Conservation (phyloP, 78 protist genomes). For the Fonticula alba region DNA sequence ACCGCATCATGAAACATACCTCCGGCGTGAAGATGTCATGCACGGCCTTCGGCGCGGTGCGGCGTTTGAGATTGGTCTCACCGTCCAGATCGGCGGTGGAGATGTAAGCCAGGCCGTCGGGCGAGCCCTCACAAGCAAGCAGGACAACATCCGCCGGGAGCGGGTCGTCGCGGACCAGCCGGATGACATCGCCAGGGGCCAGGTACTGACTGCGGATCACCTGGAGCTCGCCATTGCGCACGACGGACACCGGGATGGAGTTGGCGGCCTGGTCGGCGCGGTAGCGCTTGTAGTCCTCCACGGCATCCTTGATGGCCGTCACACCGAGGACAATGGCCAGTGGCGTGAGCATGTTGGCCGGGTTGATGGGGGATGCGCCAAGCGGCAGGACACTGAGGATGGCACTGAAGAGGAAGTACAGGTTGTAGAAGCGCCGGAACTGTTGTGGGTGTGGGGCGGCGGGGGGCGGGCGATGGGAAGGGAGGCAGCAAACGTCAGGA, state of each 20-base stretch:
- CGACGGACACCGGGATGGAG: too few species aligned
- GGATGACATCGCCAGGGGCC: too few species aligned
- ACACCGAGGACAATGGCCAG: slow-evolving; percentile 17
- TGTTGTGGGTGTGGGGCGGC: too few species aligned
- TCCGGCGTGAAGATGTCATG: too few species aligned
- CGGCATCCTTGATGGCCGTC: slow-evolving; percentile 19
- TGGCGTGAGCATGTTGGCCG: slow-evolving; percentile 1
- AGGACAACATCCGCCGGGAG: slow-evolving; percentile 47
- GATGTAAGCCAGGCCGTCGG: slow-evolving; percentile 37
- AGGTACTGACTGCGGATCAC: too few species aligned
- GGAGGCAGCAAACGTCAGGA: too few species aligned
- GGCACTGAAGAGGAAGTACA: slow-evolving; percentile 9
- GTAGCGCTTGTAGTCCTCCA: slow-evolving; percentile 13
- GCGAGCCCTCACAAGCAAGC: neutral
- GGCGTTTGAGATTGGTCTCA: too few species aligned
- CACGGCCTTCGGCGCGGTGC: too few species aligned
- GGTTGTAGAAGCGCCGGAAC: slow-evolving; percentile 6
- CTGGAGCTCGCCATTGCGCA: too few species aligned
- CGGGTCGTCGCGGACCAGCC: neutral
- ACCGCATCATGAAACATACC: too few species aligned
- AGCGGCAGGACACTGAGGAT: neutral
- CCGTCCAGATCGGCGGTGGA: slow-evolving; percentile 47
- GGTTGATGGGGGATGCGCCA: slow-evolving; percentile 18
- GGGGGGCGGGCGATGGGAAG: too few species aligned
- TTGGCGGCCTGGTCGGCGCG: too few species aligned